Evolutionary conservation across 495 filamentous ascomycete genomes (phyloP), one percentile per base, ranked within the genome.

Genomic region (Daldinia bambusicola): DNA sequence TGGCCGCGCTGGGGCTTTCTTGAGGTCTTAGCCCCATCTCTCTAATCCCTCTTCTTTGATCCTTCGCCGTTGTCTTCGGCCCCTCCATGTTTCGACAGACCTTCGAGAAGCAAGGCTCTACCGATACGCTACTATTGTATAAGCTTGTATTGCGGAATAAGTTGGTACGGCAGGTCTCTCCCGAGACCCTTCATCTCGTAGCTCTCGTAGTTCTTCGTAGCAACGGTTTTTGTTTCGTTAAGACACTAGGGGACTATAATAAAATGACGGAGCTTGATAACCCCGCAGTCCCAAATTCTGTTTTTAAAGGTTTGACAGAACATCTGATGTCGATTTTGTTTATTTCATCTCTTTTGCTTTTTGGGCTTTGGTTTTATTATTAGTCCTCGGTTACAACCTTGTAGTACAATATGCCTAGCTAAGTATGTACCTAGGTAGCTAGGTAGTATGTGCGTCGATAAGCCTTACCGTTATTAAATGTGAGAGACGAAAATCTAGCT

Each of bases 21-120:
- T n/a, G n/a, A n/a, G n/a, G n/a, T 67, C 63, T 60, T 26, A 55
- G 38, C 64, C 59, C 61, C 65, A 48, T 63, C 37, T 58, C 26
- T 60, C 43, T 31, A 55, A 55, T 63, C 36, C 43, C 31, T 61
- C 65, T 55, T 61, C 70, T 61, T 48, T 57, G 45, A 62, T 61
- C 37, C 58, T 56, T 52, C 65, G 22, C 57, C 48, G 65, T 65
- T 62, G 37, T 65, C 56, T 62, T 72, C 38, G 40, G 57, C 70
- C 65, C 70, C 61, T 68, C 66, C 20, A 40, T 55, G 70, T 72
- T 72, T 72, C 65, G 65, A 72, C 41, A 62, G 20, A 69, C 10
- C 65, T 66, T 72, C 70, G 65, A 72, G 65, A 72, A 69, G 66
- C 66, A 67, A 37, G 61, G 66, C 66, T 20, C 51, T 52, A 32